Conservation (phyloP, 2,329 filamentous ascomycete species). For the Neophaeococcomyces aloes region DNA sequence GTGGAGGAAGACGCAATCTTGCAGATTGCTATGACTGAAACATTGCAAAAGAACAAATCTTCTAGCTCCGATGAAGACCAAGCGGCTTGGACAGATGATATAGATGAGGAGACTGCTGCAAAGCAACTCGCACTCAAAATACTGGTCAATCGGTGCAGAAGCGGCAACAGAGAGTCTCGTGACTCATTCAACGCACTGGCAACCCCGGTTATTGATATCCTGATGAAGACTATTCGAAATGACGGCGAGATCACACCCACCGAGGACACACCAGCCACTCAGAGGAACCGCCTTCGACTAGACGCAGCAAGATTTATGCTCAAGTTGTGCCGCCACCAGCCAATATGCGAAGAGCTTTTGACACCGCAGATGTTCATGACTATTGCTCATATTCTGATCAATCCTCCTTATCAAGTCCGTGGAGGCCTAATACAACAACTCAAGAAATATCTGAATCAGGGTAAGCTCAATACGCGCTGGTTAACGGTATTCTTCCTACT, state of each 20-base stretch:
- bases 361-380: slow-evolving; percentile 66
- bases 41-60: slow-evolving; percentile 56
- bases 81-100: slow-evolving; percentile 54
- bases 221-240: slow-evolving; percentile 63
- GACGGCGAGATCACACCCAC: slow-evolving; percentile 72
- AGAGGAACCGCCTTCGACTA: slow-evolving; percentile 71
- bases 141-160: slow-evolving; percentile 70
- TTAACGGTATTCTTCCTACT: slow-evolving; percentile 83
- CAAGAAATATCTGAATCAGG: slow-evolving; percentile 77
- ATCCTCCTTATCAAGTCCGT: slow-evolving; percentile 62
- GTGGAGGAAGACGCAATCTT: slow-evolving; percentile 68
- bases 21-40: slow-evolving; percentile 63
- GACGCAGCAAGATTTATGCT: slow-evolving; percentile 68
- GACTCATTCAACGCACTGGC: slow-evolving; percentile 41
- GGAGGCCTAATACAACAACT: slow-evolving; percentile 70
- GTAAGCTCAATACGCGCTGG: slow-evolving; percentile 62
- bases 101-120: slow-evolving; percentile 71
- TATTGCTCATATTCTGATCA: slow-evolving; percentile 71
- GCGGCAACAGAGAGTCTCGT: slow-evolving; percentile 41
- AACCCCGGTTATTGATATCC: slow-evolving; percentile 62
- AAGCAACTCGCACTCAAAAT: slow-evolving; percentile 78
- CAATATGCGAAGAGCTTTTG: slow-evolving; percentile 62
- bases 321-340: slow-evolving; percentile 70
- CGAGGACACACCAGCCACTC: slow-evolving; percentile 62
- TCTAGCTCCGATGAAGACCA: slow-evolving; percentile 35